Percentiles rank a stretch among this genome's conserved stretches.
Evolutionary conservation across 768 basidiomycete genomes (phyloP).

Genomic region (Tephrocybe sp.): DNA sequence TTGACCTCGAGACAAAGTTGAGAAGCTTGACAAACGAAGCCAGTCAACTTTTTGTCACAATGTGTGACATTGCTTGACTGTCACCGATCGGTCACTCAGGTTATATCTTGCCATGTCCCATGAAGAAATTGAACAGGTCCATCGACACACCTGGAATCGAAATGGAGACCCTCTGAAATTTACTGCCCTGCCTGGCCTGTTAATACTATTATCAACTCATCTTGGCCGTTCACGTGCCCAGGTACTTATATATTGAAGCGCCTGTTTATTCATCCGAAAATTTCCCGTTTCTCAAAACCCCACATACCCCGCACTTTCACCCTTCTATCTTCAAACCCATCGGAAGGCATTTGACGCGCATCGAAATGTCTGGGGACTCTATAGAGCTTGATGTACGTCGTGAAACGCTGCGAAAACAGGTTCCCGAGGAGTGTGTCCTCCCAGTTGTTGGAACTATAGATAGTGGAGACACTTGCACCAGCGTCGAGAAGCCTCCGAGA

Average conservation of each 20-base stretch:
- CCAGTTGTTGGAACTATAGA: not conserved
- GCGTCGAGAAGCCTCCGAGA: constrained; percentile 5
- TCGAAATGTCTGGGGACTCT: constrained; percentile 5
- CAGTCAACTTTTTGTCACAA: no score
- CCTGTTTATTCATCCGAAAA: not conserved
- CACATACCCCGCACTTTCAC: not conserved
- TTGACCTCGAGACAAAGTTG: no score
- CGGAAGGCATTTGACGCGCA: not conserved
- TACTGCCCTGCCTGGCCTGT: no score
- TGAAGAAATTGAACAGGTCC: no score
- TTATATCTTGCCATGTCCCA: no score
- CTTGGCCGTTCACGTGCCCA: not conserved
- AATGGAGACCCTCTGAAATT: no score
- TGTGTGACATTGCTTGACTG: no score
- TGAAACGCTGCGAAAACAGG: constrained; percentile 13
- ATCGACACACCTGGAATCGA: no score
- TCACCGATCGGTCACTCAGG: no score
- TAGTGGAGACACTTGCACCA: not conserved
- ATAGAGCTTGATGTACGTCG: constrained; percentile 8
- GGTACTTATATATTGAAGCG: not conserved
- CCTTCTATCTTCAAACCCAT: not conserved
- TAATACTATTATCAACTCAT: no score
- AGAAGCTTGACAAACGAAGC: no score
- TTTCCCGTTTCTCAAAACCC: not conserved
- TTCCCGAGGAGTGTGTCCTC: constrained; percentile 3